Evolutionary conservation across 495 filamentous ascomycete species (phyloP).

Genomic region (Penicillium mononematosum): DNA sequence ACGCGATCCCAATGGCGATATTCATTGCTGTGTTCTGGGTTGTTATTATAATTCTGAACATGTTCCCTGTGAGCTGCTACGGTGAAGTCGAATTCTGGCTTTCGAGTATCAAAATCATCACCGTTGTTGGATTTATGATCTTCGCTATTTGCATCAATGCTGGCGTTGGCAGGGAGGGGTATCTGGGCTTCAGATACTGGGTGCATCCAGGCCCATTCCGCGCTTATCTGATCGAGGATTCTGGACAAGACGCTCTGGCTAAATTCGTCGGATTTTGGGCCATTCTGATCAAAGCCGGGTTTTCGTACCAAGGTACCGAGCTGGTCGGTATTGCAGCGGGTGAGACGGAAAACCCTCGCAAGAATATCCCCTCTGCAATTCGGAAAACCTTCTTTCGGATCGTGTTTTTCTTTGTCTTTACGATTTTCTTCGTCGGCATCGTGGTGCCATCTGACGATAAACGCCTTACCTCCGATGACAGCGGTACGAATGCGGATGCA

Average conservation of each 20-base stretch:
- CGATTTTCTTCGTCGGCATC: constrained; percentile 68
- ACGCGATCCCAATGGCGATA: constrained; percentile 52
- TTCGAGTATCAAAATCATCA: constrained; percentile 57
- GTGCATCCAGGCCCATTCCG: constrained; percentile 61
- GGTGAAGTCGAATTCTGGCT: constrained; percentile 66
- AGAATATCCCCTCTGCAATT: constrained; percentile 64
- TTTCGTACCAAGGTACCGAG: constrained; percentile 65
- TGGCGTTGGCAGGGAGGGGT: constrained; percentile 54
- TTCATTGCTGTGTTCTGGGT: constrained; percentile 71
- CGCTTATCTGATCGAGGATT: constrained; percentile 27
- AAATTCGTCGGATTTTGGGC: constrained; percentile 36
- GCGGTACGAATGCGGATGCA: constrained; percentile 53
- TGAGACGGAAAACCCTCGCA: constrained; percentile 65
- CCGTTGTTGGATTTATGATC: constrained; percentile 59
- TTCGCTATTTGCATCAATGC: constrained; percentile 61
- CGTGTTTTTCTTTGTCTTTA: constrained; percentile 65
- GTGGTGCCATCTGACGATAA: constrained; percentile 52
- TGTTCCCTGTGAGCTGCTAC: constrained; percentile 50
- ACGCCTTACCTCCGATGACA: constrained; percentile 30
- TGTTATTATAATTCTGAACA: constrained; percentile 59
- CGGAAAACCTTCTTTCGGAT: constrained; percentile 70
- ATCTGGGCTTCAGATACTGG: constrained; percentile 63
- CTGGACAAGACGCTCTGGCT: constrained; percentile 54
- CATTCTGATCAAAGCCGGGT: constrained; percentile 47
- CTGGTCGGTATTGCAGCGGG: constrained; percentile 66